Percentiles rank a stretch among this genome's conserved stretches.
These are phyloP conservation scores for Orbilia blumenaviensis DNA, from an alignment of 2,329 filamentous ascomycete genomes.

Conservation along the genomic window DNA sequence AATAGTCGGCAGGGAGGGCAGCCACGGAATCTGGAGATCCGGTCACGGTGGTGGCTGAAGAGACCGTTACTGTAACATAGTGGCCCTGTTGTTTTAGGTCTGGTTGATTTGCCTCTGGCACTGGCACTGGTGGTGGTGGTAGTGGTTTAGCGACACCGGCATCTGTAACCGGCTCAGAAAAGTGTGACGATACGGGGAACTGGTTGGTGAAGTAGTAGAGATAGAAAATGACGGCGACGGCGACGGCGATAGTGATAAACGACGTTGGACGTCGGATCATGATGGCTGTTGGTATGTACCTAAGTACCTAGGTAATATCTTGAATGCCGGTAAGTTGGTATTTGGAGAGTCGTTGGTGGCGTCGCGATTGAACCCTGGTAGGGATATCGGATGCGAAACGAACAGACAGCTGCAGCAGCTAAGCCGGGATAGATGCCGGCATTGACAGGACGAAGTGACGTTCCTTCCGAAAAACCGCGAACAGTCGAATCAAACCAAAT, in stretches of 20 bases:
- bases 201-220: slow-evolving; percentile 28
- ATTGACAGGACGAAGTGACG: neutral
- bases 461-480: neutral
- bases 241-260: neutral
- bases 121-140: neutral
- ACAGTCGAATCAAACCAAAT: too few relatives aligned
- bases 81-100: neutral
- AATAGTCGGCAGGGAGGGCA: slow-evolving; percentile 19
- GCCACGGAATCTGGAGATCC: neutral
- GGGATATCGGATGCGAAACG: neutral
- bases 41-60: neutral
- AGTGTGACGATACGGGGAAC: slow-evolving; percentile 1
- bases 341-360: neutral
- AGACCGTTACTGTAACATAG: neutral
- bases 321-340: neutral
- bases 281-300: neutral
- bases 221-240: slow-evolving; percentile 18
- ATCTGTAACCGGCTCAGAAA: neutral
- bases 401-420: neutral
- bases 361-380: too few relatives aligned
- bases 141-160: neutral
- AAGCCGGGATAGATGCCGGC: neutral
- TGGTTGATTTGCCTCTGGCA: too few relatives aligned
- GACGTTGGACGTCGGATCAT: slow-evolving; percentile 28
- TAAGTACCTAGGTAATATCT: neutral